Base-by-base conservation (phyloP, 2,329 filamentous ascomycete genomes). In the Verruconis gallopava region DNA sequence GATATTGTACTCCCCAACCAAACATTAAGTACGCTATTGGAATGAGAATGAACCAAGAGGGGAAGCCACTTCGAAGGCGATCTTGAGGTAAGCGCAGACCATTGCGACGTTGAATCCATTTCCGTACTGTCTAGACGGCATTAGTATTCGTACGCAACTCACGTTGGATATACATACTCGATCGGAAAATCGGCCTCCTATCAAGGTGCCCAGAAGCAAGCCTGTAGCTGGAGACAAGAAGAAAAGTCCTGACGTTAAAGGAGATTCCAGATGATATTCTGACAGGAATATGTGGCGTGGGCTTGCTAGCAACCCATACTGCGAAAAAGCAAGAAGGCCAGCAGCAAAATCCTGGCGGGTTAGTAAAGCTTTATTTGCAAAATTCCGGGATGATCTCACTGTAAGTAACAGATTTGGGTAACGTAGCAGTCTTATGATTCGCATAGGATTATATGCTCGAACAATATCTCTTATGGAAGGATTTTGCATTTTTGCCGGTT, bases 1-100 rank as follows among this genome's bases (percentile, higher is more conserved):
- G 41, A n/a, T 55, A 41, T 14, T 61, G 22, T 4, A 64, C 49
- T 13, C 55, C 53, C 61, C 61, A 63, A 0, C 60, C 61, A 20
- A 60, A 63, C 0, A 62, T 40, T 0, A 63, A 40, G 0, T 51
- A 54, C 0, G 54, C 49, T 0, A 57, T 28, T 0, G 61, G 61
- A 1, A 63, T 44, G 0, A 63, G 38, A 0, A 57, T 9, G 4
- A 62, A 56, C 12, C 60, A 52, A 0, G 53, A 50, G 0, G 47
- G 44, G 1, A 62, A 43, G 4, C 47, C 46, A 43, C 40, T 33
- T 42, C 46, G 32, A 38, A 53, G 15, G 40, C 54, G 40, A 52
- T 56, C 48, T 39, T 46, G 40, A 44, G 49, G 39, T 43, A 56
- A 41, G 47, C 49, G 47, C 39, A 47, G 30, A 12, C 45, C 45